Evolutionary conservation across 129 eudicot genomes (phyloP).

Genomic region (Daucus carota): DNA sequence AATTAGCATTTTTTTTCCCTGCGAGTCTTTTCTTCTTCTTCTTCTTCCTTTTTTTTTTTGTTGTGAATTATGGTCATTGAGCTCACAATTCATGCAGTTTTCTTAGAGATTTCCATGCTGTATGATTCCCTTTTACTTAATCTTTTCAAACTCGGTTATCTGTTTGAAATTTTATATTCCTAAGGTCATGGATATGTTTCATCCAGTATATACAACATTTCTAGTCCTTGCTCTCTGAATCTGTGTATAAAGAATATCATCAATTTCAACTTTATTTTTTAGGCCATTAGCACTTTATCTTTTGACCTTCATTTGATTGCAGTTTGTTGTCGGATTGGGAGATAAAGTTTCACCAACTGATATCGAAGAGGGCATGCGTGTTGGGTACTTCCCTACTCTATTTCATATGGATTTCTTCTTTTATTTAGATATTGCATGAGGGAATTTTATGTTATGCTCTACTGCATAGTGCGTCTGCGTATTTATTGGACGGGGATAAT

Average conservation of each 20-base stretch:
- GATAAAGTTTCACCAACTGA: conserved; percentile 98
- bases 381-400: conserved; percentile 51
- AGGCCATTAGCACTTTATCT: not conserved
- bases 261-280: not conserved
- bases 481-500: not conserved
- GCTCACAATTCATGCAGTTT: not conserved
- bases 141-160: not conserved
- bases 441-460: not conserved
- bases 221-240: not conserved
- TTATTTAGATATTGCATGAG: not conserved
- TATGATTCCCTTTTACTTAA: not conserved
- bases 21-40: too few species aligned
- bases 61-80: not conserved
- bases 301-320: conserved; percentile 25
- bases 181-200: not conserved
- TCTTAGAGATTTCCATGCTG: not conserved
- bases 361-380: conserved; percentile 99
- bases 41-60: too few species aligned
- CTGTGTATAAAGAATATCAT: not conserved
- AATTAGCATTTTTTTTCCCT: not conserved
- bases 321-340: conserved; percentile 98
- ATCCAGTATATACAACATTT: not conserved
- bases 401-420: not conserved
- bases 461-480: too few species aligned
- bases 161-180: not conserved